These are phyloP conservation scores for Trichophyton benhamiae DNA, from an alignment of 2,329 filamentous ascomycete species.

Conservation along the genomic window DNA sequence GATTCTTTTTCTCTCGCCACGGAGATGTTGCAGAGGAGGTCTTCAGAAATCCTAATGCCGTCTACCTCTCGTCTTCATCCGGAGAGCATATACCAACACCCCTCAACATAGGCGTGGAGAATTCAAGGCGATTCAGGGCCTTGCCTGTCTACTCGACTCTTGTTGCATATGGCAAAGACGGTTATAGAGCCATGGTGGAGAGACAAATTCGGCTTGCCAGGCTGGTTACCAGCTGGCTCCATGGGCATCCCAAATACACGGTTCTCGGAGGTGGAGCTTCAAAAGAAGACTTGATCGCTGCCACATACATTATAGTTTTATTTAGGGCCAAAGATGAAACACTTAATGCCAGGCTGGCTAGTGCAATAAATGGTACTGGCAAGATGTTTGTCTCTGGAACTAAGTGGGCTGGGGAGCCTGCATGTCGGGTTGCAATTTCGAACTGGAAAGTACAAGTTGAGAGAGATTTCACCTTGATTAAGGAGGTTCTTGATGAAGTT, in stretches of 20 bases:
- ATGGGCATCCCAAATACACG: constrained; percentile 50
- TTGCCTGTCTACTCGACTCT: constrained; percentile 79
- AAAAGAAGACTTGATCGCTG: constrained; percentile 35
- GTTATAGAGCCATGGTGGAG: constrained; percentile 56
- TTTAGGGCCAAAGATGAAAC: constrained; percentile 57
- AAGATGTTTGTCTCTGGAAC: constrained; percentile 77
- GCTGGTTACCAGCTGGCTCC: constrained; percentile 51
- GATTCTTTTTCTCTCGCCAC: constrained; percentile 70
- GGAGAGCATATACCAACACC: constrained; percentile 55
- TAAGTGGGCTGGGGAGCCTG: constrained; percentile 58
- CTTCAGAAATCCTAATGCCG: constrained; percentile 75
- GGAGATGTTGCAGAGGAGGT: constrained; percentile 47
- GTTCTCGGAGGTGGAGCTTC: constrained; percentile 43
- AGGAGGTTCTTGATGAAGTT: constrained; percentile 40
- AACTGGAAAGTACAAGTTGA: constrained; percentile 68
- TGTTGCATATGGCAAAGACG: constrained; percentile 57
- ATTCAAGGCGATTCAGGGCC: constrained; percentile 80
- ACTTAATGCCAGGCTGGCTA: constrained; percentile 55
- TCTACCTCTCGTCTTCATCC: constrained; percentile 49
- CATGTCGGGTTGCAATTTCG: constrained; percentile 71
- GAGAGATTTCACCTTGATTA: constrained; percentile 54
- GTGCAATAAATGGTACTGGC: constrained; percentile 58
- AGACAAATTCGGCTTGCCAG: constrained; percentile 62
- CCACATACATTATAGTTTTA: constrained; percentile 59
- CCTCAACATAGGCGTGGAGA: constrained; percentile 77